Evolutionary conservation across 2,329 filamentous ascomycete species (phyloP).

Genomic region (Phialophora macrospora): DNA sequence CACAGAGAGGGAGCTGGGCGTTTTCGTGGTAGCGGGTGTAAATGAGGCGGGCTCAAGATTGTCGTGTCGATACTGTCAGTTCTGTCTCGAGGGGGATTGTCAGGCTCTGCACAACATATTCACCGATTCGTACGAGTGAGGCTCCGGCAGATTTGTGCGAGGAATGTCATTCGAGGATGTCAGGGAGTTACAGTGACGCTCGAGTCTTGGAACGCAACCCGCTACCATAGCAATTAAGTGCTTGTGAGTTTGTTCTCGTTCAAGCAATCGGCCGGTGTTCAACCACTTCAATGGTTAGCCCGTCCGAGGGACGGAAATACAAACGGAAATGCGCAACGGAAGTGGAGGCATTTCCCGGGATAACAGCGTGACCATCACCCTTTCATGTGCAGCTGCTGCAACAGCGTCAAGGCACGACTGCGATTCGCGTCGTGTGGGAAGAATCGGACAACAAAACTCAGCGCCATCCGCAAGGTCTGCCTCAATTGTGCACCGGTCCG

Average conservation of each 20-base stretch:
- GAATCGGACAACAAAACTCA: slow-evolving; percentile 15
- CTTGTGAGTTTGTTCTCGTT: background rate
- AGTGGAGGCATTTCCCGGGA: background rate
- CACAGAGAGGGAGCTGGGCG: background rate
- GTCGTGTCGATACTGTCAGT: no score
- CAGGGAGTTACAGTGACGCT: background rate
- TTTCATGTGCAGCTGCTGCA: background rate
- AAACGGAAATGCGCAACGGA: no score
- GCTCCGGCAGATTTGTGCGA: background rate
- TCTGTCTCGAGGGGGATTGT: background rate
- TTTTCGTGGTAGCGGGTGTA: no score
- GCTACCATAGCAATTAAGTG: background rate
- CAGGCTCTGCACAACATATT: background rate
- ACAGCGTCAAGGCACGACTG: background rate
- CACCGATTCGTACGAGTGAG: background rate
- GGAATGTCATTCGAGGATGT: background rate
- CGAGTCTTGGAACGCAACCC: background rate
- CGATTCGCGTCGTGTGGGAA: slow-evolving; percentile 8
- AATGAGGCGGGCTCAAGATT: no score
- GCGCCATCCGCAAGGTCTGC: background rate
- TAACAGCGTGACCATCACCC: background rate
- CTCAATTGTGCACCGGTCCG: slow-evolving; percentile 1
- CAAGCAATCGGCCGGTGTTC: background rate
- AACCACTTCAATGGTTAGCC: background rate
- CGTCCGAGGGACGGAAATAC: no score